Evolutionary conservation across 805 yeast genomes (phyloP).

Genomic region (Pichia manshurica): DNA sequence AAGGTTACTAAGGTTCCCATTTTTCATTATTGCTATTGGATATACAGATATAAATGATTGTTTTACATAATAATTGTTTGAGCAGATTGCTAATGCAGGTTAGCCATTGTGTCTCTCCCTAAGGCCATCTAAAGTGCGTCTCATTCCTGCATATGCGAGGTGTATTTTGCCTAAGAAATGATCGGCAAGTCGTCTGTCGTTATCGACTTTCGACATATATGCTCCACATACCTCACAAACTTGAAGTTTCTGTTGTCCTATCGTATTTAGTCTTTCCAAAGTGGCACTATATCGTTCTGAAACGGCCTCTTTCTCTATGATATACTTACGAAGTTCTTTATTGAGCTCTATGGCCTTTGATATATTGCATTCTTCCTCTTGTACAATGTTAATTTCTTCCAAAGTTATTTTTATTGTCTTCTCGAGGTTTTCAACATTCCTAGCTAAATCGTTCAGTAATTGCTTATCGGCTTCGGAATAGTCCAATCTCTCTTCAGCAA

Average conservation of each 20-base stretch:
- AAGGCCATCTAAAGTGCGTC: slow-evolving; percentile 45
- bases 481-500: slow-evolving; percentile 59
- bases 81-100: no score
- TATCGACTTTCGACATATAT: slow-evolving; percentile 75
- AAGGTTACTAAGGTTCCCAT: no score
- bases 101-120: slow-evolving; percentile 19
- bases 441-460: slow-evolving; percentile 25
- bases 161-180: slow-evolving; percentile 88
- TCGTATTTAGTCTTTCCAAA: slow-evolving; percentile 71
- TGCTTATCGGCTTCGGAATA: slow-evolving; percentile 58
- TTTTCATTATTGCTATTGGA: no score
- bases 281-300: slow-evolving; percentile 53
- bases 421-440: slow-evolving; percentile 58
- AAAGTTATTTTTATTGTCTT: slow-evolving; percentile 58
- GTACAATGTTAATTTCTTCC: slow-evolving; percentile 52
- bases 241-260: slow-evolving; percentile 85
- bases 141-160: slow-evolving; percentile 72
- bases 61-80: no score
- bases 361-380: slow-evolving; percentile 40
- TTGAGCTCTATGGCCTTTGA: slow-evolving; percentile 47
- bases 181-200: slow-evolving; percentile 81
- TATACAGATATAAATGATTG: no score
- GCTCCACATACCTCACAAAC: slow-evolving; percentile 91
- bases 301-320: slow-evolving; percentile 43
- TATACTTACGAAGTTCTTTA: slow-evolving; percentile 39